Evolutionary conservation across 2,329 filamentous ascomycete genomes (phyloP).

Genomic region (Beauveria rudraprayagi): DNA sequence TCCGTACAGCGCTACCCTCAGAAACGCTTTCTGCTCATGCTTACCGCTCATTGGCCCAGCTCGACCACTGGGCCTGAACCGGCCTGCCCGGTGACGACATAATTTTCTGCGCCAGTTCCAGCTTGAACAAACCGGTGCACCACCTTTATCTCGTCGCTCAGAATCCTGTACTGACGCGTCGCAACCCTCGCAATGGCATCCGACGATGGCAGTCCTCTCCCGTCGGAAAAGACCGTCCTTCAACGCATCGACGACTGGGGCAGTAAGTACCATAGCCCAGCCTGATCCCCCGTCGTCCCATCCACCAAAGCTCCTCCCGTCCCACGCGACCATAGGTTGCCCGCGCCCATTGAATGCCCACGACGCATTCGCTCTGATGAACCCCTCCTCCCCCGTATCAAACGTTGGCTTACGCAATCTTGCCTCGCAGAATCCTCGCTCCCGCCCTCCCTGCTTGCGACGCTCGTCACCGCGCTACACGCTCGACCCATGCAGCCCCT

Average conservation of each 20-base stretch:
- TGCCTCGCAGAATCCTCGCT: constrained; percentile 40
- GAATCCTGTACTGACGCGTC: neutral
- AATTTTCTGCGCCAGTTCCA: constrained; percentile 3
- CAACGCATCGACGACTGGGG: constrained; percentile 38
- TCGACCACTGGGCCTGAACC: neutral
- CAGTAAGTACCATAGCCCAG: constrained; percentile 30
- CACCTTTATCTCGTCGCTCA: neutral
- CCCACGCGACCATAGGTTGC: neutral
- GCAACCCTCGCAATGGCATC: constrained; percentile 21
- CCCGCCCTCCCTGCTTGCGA: constrained; percentile 47
- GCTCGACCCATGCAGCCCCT: constrained; percentile 43
- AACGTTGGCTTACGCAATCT: neutral
- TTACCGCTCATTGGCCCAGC: neutral
- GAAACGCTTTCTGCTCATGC: constrained; percentile 1
- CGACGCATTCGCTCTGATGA: neutral
- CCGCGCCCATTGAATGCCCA: neutral
- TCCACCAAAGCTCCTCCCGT: neutral
- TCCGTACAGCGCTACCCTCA: no score
- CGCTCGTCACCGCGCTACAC: constrained; percentile 49
- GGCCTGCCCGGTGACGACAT: neutral
- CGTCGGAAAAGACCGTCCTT: constrained; percentile 25
- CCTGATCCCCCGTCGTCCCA: neutral
- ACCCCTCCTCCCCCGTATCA: neutral
- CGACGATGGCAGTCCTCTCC: constrained; percentile 14
- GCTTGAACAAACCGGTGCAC: neutral